Conservation (phyloP, 2,329 filamentous ascomycete genomes). For the Clathrospora elynae region DNA sequence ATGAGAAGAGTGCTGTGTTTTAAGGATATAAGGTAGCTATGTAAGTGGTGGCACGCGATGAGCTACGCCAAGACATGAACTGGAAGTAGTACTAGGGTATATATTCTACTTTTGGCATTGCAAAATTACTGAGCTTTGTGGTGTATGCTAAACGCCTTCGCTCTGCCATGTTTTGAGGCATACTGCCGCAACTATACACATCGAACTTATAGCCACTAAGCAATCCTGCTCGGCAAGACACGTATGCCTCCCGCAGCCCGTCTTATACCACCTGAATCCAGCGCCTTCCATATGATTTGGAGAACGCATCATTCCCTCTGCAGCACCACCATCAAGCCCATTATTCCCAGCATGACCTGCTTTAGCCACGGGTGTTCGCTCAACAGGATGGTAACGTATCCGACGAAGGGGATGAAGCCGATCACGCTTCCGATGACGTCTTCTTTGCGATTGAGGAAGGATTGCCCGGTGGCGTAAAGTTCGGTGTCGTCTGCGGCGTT, state of each 20-base stretch:
- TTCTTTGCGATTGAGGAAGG: conserved; percentile 76
- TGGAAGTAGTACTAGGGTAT: too few species aligned
- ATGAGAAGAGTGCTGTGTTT: too few species aligned
- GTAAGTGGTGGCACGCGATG: too few species aligned
- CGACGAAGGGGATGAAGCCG: conserved; percentile 90
- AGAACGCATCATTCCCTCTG: conserved; percentile 78
- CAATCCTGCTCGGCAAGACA: too few species aligned
- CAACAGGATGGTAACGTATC: conserved; percentile 94
- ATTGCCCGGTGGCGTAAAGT: conserved; percentile 82
- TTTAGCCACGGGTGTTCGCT: conserved; percentile 98
- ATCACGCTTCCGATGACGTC: conserved; percentile 94
- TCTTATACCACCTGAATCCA: too few species aligned
- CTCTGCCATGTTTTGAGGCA: conserved; percentile 5
- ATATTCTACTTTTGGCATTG: conserved; percentile 5
- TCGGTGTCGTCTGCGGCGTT: conserved; percentile 93
- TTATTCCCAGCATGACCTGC: conserved; percentile 89
- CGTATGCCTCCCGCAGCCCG: too few species aligned
- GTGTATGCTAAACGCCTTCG: conserved; percentile 12
- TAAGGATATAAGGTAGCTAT: too few species aligned
- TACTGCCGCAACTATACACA: not conserved
- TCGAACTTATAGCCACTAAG: too few species aligned
- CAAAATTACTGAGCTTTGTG: not conserved
- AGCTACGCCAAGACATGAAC: too few species aligned
- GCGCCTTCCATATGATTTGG: too few species aligned
- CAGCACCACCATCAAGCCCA: conserved; percentile 91